Percentiles rank a stretch among this genome's conserved stretches.
phyloP scores from a whole-genome alignment of 75 land plant genomes.

The Cupressus sempervirens region DNA sequence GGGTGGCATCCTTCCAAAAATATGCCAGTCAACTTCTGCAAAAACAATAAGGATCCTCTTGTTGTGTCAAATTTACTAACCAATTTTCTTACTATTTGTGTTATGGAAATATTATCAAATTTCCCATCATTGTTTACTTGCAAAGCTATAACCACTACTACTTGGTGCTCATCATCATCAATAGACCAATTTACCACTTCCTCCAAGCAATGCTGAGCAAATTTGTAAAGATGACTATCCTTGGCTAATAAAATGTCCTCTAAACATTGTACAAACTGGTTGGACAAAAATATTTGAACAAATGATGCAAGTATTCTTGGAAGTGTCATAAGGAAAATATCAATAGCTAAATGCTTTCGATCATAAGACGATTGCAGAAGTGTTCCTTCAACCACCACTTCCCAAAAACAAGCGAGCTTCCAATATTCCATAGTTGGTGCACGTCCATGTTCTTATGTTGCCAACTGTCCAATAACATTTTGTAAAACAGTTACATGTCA shows the following conservation, averaged over 20 bases:
- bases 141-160: slow-evolving; percentile 51
- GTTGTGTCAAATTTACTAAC: slow-evolving; percentile 43
- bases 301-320: slow-evolving; percentile 60
- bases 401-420: slow-evolving; percentile 51
- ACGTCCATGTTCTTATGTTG: no score
- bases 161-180: slow-evolving; percentile 41
- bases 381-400: slow-evolving; percentile 69
- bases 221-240: slow-evolving; percentile 65
- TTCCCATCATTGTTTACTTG: slow-evolving; percentile 73
- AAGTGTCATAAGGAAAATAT: slow-evolving; percentile 62
- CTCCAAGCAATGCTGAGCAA: slow-evolving; percentile 65
- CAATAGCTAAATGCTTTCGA: slow-evolving; percentile 84
- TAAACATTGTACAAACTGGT: slow-evolving; percentile 71
- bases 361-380: slow-evolving; percentile 90
- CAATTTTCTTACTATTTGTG: slow-evolving; percentile 58
- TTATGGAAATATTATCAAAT: slow-evolving; percentile 70
- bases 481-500: no score
- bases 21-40: slow-evolving; percentile 47
- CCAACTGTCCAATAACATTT: no score
- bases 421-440: no score
- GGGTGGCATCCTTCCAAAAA: slow-evolving; percentile 53
- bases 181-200: slow-evolving; percentile 54
- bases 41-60: slow-evolving; percentile 45
- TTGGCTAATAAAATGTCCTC: slow-evolving; percentile 71
- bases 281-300: no score